Evolutionary conservation across 768 basidiomycete genomes (phyloP), one percentile per base, ranked within the genome.

Genomic region (Gautieria morchelliformis): DNA sequence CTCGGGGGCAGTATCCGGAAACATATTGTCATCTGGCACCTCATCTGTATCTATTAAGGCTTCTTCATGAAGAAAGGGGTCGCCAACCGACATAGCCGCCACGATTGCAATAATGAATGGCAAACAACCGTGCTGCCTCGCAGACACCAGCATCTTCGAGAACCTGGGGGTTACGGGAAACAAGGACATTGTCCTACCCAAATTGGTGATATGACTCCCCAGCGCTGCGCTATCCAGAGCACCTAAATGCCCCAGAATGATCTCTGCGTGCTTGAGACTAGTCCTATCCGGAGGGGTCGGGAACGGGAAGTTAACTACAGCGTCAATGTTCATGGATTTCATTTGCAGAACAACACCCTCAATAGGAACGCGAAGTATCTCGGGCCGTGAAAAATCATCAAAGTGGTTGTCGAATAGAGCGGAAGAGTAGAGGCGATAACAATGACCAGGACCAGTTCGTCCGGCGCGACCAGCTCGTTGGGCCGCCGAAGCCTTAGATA

Each of bases 311-410:
- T 98, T 98, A 63, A 91, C 77, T 40, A 98, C 92, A 1, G 91
- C 78, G 65, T 98, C 93, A 58, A 99, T 95, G 66, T 95, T 91
- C 93, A 99, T 97, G 69, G 84, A 85, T 75, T 99, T 99, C 95
- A 99, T 97, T 69, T 97, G 94, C 33, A 98, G 75, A 9, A 98
- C 89, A 22, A 98, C 86, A 1, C 93, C 94, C 64, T 98, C 96
- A 63, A 98, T 95, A 0, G 96, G 94, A 74, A 90, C 93, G 22
- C 94, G 87, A 45, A 93, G 78, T 56, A 98, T 94, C 69, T 99
- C 96, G 2, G 96, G 96, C 58, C 82, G 74, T 0, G 90, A 79
- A 69, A 95, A 95, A 58, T 82, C 72, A 33, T 89, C 85, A 66
- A 98, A 95, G 69, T 95, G 83, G 65, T 94, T 82, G 67, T 98